Evolutionary conservation across 2,329 filamentous ascomycete species (phyloP).

Genomic region (Aspergillus pseudotamarii): DNA sequence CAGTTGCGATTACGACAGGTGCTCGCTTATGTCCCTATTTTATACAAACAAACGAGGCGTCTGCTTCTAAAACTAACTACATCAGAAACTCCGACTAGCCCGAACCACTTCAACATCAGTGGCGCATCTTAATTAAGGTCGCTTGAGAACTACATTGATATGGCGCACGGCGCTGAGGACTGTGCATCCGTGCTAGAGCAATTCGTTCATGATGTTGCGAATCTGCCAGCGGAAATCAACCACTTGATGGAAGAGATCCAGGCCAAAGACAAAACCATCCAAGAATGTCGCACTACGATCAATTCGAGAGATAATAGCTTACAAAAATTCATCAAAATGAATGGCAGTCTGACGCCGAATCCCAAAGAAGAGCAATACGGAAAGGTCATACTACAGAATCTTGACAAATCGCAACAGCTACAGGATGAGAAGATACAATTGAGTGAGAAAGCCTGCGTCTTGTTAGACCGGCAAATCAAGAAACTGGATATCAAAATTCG

Average conservation of each 20-base stretch:
- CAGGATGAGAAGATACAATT: slow-evolving; percentile 66
- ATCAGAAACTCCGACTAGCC: not conserved
- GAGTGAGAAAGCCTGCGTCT: slow-evolving; percentile 60
- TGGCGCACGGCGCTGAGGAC: slow-evolving; percentile 58
- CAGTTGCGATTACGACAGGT: not conserved
- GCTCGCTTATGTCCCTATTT: not conserved
- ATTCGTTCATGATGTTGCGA: slow-evolving; percentile 66
- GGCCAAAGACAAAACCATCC: slow-evolving; percentile 64
- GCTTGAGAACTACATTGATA: slow-evolving; percentile 23
- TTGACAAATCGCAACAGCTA: slow-evolving; percentile 59
- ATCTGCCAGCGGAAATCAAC: slow-evolving; percentile 65
- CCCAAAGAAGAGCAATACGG: slow-evolving; percentile 66
- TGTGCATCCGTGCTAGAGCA: slow-evolving; percentile 66
- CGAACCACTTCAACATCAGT: not conserved
- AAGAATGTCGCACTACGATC: slow-evolving; percentile 60
- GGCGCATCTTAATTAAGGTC: not conserved
- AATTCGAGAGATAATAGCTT: slow-evolving; percentile 61
- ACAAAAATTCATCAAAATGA: slow-evolving; percentile 67
- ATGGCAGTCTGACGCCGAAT: slow-evolving; percentile 63
- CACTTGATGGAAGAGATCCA: slow-evolving; percentile 69
- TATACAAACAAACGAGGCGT: not conserved
- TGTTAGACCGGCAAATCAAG: slow-evolving; percentile 67
- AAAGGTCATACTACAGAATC: slow-evolving; percentile 60
- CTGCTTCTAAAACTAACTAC: not conserved
- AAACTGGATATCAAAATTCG: slow-evolving; percentile 64